Conservation (phyloP, 2,329 filamentous ascomycete genomes). For the Cladophialophora carrionii region DNA sequence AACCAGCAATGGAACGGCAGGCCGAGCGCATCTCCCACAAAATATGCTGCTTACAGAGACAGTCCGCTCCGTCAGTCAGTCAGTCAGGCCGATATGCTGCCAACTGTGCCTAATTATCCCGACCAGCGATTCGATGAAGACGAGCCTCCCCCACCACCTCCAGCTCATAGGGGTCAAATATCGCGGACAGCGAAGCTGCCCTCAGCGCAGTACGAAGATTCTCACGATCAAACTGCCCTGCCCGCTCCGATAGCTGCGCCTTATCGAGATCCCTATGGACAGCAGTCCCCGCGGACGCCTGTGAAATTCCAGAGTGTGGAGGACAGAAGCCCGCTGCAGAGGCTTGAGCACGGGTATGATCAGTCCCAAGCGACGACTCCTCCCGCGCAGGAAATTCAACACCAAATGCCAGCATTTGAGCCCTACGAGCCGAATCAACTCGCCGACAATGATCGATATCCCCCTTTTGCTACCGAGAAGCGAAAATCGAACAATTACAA, state of each 20-base stretch:
- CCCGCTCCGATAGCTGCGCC: slow-evolving; percentile 18
- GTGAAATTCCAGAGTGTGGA: slow-evolving; percentile 31
- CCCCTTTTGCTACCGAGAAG: slow-evolving; percentile 8
- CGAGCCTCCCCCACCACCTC: slow-evolving; percentile 42
- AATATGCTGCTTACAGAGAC: slow-evolving; percentile 39
- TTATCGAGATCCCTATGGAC: slow-evolving; percentile 30
- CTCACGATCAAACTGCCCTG: slow-evolving; percentile 26
- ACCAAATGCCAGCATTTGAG: slow-evolving; percentile 11
- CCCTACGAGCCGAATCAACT: slow-evolving; percentile 3
- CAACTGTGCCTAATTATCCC: slow-evolving; percentile 25
- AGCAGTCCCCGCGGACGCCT: slow-evolving; percentile 26
- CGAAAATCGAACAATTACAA: slow-evolving; percentile 17
- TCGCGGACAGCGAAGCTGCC: slow-evolving; percentile 10
- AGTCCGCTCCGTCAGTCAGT: slow-evolving; percentile 41
- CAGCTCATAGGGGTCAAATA: slow-evolving; percentile 39
- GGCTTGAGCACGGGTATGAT: slow-evolving; percentile 36
- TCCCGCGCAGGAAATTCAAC: slow-evolving; percentile 17
- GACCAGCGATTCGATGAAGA: slow-evolving; percentile 38
- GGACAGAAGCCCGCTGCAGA: slow-evolving; percentile 37
- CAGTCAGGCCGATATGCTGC: slow-evolving; percentile 37
- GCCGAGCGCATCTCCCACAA: slow-evolving; percentile 35
- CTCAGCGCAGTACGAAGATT: slow-evolving; percentile 22
- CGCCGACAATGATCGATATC: slow-evolving; percentile 20
- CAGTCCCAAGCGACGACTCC: slow-evolving; percentile 32
- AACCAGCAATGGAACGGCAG: slow-evolving; percentile 29